These are phyloP conservation scores for Eucalyptus sp. DNA, from an alignment of 345 rosid genomes.

Conservation along the genomic window DNA sequence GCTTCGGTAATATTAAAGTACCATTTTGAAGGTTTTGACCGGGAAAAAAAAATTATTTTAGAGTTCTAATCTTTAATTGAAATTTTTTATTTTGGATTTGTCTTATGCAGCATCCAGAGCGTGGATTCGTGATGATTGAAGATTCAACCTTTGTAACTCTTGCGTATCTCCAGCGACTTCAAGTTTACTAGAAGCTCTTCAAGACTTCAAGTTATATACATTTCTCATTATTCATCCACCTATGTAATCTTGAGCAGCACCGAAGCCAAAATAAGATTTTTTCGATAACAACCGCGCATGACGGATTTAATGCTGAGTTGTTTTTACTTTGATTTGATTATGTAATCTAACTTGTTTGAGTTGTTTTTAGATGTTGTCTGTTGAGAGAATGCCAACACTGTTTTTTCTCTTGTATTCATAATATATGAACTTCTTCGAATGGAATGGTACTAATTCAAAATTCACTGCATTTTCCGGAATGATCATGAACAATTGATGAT, in stretches of 20 bases:
- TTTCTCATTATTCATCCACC: background rate
- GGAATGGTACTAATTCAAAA: background rate
- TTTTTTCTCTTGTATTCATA: background rate
- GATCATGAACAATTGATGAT: background rate
- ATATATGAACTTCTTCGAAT: background rate
- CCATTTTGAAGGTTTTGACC: background rate
- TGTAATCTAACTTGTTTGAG: background rate
- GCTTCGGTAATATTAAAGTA: background rate
- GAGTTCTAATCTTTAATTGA: background rate
- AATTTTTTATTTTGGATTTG: background rate
- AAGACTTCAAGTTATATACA: background rate
- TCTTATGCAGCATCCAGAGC: constrained; percentile 11
- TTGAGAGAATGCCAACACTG: background rate
- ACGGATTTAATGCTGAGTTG: background rate
- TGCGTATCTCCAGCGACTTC: background rate
- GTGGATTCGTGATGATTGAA: constrained; percentile 10
- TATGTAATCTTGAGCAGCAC: background rate
- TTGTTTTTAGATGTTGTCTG: background rate
- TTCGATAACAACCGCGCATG: background rate
- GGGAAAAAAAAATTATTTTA: background rate
- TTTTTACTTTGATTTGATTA: background rate
- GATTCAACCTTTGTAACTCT: background rate
- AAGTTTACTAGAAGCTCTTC: background rate
- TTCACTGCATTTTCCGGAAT: background rate
- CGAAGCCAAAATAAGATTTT: background rate